Conservation (phyloP, 495 filamentous ascomycete species). For the Penicillium cataractarum region DNA sequence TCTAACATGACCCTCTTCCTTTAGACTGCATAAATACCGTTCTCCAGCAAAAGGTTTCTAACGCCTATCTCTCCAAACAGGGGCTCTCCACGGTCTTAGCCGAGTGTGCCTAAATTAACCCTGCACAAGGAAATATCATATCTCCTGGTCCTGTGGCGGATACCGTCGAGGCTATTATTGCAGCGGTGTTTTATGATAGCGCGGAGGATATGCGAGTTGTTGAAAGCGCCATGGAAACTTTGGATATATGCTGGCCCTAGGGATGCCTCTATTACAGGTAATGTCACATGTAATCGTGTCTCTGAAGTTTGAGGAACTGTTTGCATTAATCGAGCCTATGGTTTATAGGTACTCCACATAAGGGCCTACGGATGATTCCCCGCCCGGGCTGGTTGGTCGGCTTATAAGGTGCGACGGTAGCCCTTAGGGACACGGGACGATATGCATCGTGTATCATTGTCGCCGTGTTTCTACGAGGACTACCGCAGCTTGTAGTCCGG, state of each 20-base stretch:
- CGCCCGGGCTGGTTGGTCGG: too few species aligned
- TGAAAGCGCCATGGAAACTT: not conserved
- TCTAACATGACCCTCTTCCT: too few species aligned
- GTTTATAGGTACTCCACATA: not conserved
- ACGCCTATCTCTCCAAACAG: not conserved
- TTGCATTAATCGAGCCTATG: not conserved
- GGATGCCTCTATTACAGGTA: too few species aligned
- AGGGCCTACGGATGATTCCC: not conserved
- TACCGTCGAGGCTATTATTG: not conserved
- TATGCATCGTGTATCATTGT: too few species aligned
- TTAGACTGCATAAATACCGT: too few species aligned
- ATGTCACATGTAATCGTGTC: not conserved
- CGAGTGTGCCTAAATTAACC: not conserved
- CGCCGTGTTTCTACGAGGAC: too few species aligned
- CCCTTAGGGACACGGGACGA: too few species aligned
- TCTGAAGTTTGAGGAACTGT: not conserved
- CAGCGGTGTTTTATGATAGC: not conserved
- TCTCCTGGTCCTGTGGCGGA: not conserved
- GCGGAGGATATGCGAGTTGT: not conserved
- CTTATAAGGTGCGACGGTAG: too few species aligned
- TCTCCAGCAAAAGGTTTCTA: not conserved
- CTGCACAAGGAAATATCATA: not conserved
- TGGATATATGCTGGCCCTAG: not conserved
- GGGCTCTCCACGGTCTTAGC: not conserved
- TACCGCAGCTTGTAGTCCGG: not conserved